Percentiles rank a stretch among this genome's conserved stretches.
Evolutionary conservation across 257 asterid species (phyloP).

Genomic region (Echites panduratus): DNA sequence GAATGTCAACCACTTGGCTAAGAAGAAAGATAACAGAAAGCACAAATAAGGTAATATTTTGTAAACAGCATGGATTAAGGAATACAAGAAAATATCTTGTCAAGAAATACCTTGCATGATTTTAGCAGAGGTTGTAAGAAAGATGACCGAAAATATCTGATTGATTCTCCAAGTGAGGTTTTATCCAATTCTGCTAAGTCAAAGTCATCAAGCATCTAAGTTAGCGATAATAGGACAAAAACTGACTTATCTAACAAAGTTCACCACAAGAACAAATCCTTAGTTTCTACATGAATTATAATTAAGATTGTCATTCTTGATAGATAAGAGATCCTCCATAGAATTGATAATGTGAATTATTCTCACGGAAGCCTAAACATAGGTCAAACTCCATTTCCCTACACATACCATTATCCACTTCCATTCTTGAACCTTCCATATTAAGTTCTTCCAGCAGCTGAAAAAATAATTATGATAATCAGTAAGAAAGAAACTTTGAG

Average conservation of each 20-base stretch:
- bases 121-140: slow-evolving; percentile 82
- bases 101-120: slow-evolving; percentile 76
- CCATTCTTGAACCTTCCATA: slow-evolving; percentile 47
- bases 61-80: not conserved
- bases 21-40: not conserved
- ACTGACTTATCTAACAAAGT: not conserved
- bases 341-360: not conserved
- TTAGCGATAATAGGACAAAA: not conserved
- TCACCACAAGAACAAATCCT: not conserved
- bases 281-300: not conserved
- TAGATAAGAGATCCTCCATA: not conserved
- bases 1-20: not conserved
- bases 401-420: slow-evolving; percentile 45
- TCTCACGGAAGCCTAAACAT: slow-evolving; percentile 14
- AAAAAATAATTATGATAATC: slow-evolving; percentile 17
- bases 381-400: not conserved
- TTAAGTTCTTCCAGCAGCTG: slow-evolving; percentile 88
- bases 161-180: slow-evolving; percentile 65
- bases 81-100: not conserved
- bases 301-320: not conserved
- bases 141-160: slow-evolving; percentile 63
- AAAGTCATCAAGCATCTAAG: not conserved
- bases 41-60: not conserved
- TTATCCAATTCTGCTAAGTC: slow-evolving; percentile 59
- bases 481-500: not conserved